Evolutionary conservation across 306 rosid genomes (phyloP).

Genomic region (Casuarina equisetifolia): DNA sequence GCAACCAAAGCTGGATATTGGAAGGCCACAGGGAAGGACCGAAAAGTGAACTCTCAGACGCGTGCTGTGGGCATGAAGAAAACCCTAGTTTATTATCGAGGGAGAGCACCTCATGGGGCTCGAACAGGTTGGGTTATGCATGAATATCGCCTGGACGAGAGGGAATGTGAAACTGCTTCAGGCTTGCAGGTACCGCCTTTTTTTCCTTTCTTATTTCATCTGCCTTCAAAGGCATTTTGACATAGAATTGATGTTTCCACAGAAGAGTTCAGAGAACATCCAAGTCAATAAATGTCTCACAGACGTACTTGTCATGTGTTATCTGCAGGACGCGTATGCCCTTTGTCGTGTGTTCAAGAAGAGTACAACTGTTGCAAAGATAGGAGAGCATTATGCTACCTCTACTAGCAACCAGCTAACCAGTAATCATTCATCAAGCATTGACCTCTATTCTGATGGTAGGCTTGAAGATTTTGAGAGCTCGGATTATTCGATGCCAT

Average conservation of each 20-base stretch:
- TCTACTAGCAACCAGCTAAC: constrained; percentile 43
- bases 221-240: not conserved
- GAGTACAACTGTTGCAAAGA: constrained; percentile 56
- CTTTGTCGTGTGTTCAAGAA: constrained; percentile 87
- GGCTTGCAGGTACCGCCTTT: constrained; percentile 59
- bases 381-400: constrained; percentile 52
- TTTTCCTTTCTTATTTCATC: not conserved
- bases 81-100: constrained; percentile 90
- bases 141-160: constrained; percentile 86
- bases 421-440: constrained; percentile 64
- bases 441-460: constrained; percentile 71
- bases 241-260: not conserved
- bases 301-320: not conserved
- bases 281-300: not conserved
- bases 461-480: constrained; percentile 62
- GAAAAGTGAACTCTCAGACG: constrained; percentile 73
- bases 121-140: constrained; percentile 98
- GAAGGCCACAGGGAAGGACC: constrained; percentile 94
- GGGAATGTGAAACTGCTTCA: constrained; percentile 63
- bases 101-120: constrained; percentile 88
- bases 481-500: constrained; percentile 47
- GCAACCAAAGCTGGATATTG: constrained; percentile 93
- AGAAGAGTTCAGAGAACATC: not conserved
- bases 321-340: constrained; percentile 79
- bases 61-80: constrained; percentile 83